Evolutionary conservation across 1,139 yeast genomes (phyloP), one percentile per base, ranked within the genome.

Genomic region (Blastobotrys buckinghamii): DNA sequence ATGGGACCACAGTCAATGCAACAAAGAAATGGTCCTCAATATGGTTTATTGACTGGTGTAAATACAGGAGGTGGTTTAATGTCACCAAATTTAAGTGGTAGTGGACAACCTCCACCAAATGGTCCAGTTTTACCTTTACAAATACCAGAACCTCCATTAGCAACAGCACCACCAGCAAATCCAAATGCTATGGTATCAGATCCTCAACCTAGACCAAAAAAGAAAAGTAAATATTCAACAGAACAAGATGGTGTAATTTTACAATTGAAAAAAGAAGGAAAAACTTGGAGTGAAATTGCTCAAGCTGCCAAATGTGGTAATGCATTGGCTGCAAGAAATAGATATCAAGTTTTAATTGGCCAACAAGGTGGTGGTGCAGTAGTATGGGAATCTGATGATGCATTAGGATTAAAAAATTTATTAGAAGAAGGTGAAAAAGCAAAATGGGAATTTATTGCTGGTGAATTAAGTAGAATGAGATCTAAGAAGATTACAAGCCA

Each of bases 291-390:
- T 7, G 88, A 83, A 55, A 84, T 84, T 45, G 89, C 90, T 0
- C 81, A 80, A 50, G 70, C 75, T 2, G 76, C 87, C 1, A 76
- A 78, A 10, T 84, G 84, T 32, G 85, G 83, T 10, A 77, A 82
- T 43, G 81, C 80, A 54, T 67, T 84, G 42, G 88, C 92, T 0
- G 92, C 90, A 0, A 68, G 94, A 50, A 84, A 84, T 62, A 67
- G 94, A 52, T 84, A 84, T 60, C 94, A 84, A 62, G 94, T 84
- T 6, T 73, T 84, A 48, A 84, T 84, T 52, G 94, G 94, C 1
- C 94, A 84, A 62, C 94, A 84, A 58, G 92, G 94, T 3, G 84
- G 85, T 47, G 84, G 85, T 22, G 74, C 82, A 5, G 76, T 81
- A 32, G 75, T 78, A 37, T 83, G 89, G 85, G 79, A 77, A 20